These are phyloP conservation scores for Aspergillaceae sp. DNA, from an alignment of 2,329 filamentous ascomycete genomes.

Conservation along the genomic window DNA sequence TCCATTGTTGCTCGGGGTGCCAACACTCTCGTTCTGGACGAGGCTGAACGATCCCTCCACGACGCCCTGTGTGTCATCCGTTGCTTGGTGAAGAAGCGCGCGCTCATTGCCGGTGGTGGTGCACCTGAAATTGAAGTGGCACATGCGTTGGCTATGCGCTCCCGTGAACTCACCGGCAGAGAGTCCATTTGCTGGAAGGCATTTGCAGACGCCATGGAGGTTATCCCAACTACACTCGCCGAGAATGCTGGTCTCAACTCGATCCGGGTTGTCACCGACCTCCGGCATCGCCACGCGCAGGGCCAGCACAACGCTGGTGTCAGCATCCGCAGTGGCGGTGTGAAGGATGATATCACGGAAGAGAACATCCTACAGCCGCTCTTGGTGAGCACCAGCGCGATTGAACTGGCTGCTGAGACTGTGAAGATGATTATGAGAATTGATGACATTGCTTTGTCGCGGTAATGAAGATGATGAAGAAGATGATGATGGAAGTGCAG, in stretches of 20 bases:
- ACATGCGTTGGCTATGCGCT: conserved; percentile 70
- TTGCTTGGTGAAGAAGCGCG: conserved; percentile 98
- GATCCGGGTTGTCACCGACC: conserved; percentile 96
- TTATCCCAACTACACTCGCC: conserved; percentile 90
- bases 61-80: conserved; percentile 96
- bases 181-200: conserved; percentile 99
- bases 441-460: conserved; percentile 55
- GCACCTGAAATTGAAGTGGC: conserved; percentile 96
- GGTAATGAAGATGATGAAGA: conserved; percentile 14
- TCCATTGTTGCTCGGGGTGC: conserved; percentile 91
- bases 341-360: conserved; percentile 93
- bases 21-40: conserved; percentile 88
- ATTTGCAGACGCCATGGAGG: conserved; percentile 94
- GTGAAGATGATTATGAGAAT: conserved; percentile 86
- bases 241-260: conserved; percentile 97
- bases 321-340: conserved; percentile 94
- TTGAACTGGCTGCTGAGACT: conserved; percentile 94
- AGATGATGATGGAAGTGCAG: conserved; percentile 4
- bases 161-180: conserved; percentile 76
- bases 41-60: conserved; percentile 92
- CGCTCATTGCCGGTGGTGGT: conserved; percentile 93
- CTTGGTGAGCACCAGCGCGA: conserved; percentile 92
- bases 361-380: conserved; percentile 95
- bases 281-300: conserved; percentile 87
- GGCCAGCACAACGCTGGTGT: conserved; percentile 95